phyloP scores from a whole-genome alignment of 202 grass and related monocot species.

The Tripidium arundinaceum region DNA sequence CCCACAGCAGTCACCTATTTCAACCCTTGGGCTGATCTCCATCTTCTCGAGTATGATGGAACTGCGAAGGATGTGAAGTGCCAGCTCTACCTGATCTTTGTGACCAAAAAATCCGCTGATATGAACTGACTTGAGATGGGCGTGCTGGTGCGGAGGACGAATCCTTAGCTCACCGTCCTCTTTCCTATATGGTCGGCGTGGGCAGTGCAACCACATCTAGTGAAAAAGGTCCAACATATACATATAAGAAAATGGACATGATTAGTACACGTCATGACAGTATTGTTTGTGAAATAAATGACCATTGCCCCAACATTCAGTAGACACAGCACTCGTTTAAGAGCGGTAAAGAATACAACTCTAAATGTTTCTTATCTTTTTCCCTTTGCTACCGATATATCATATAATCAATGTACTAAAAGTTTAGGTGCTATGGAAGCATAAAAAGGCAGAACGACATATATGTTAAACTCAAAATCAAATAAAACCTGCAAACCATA shows the following conservation, averaged over 20 bases:
- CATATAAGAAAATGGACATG: background rate
- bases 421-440: background rate
- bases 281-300: background rate
- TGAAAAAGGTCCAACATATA: background rate
- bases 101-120: background rate
- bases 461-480: background rate
- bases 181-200: background rate
- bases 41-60: background rate
- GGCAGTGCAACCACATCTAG: background rate
- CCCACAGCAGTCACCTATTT: background rate
- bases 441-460: background rate
- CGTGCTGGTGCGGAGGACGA: background rate
- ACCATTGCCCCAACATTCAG: background rate
- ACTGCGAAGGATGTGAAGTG: background rate
- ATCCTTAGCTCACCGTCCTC: slow-evolving; percentile 7
- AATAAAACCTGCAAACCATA: background rate
- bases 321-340: background rate
- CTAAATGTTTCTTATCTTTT: background rate
- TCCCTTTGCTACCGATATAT: background rate
- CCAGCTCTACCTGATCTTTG: slow-evolving; percentile 18
- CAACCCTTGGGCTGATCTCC: background rate
- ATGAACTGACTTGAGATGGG: background rate
- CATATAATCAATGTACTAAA: background rate
- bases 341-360: background rate
- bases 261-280: background rate